These are phyloP conservation scores for Henningerozyma blattae DNA, from an alignment of 805 yeast species.

Conservation along the genomic window DNA sequence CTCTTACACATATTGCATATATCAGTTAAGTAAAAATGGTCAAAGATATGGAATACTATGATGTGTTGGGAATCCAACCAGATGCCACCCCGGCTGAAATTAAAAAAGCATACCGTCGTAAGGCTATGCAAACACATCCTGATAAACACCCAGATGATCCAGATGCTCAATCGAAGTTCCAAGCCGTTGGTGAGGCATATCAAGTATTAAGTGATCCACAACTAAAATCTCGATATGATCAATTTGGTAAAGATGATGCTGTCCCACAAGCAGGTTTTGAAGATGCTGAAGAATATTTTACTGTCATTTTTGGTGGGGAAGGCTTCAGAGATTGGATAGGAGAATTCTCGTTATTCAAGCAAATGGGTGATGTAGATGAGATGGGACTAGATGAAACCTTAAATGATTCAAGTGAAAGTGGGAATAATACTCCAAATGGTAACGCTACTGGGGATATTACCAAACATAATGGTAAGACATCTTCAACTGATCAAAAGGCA, in stretches of 20 bases:
- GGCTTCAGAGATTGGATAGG: conserved; percentile 72
- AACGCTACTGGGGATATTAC: conserved; percentile 10
- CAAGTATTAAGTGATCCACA: conserved; percentile 68
- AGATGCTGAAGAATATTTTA: conserved; percentile 80
- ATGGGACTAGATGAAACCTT: conserved; percentile 22
- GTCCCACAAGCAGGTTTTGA: conserved; percentile 61
- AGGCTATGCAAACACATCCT: conserved; percentile 85
- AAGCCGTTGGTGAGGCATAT: conserved; percentile 57
- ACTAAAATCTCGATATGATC: conserved; percentile 64
- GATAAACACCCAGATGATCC: conserved; percentile 96
- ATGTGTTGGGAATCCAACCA: conserved; percentile 52
- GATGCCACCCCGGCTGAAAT: conserved; percentile 72
- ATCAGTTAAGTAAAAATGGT: conserved; percentile 59
- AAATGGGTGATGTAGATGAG: conserved; percentile 43
- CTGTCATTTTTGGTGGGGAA: conserved; percentile 76
- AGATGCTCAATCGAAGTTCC: conserved; percentile 77
- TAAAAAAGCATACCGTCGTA: conserved; percentile 86
- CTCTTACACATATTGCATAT: too few species aligned
- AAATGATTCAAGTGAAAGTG: conserved; percentile 8
- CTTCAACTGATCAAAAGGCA: conserved; percentile 17
- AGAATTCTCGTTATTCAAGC: conserved; percentile 56
- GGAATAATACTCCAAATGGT: conserved; percentile 6
- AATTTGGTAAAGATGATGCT: conserved; percentile 70
- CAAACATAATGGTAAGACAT: conserved; percentile 26
- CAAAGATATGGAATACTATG: conserved; percentile 80